Evolutionary conservation across 495 filamentous ascomycete genomes (phyloP), one percentile per base, ranked within the genome.

Genomic region (Hypoxylon intermedium): DNA sequence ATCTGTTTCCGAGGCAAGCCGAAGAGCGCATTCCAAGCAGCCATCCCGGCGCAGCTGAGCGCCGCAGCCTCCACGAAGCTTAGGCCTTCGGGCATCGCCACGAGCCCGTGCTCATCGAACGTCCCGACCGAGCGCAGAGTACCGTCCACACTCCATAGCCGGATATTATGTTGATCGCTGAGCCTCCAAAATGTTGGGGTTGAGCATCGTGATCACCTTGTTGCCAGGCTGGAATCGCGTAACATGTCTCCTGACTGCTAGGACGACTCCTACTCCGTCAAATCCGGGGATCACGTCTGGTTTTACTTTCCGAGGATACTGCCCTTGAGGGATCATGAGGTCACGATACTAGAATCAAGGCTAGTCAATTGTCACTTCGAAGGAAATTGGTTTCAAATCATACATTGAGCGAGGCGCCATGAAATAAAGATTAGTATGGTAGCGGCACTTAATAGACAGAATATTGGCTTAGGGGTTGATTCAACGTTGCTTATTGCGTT

Each of bases 241-340:
- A 68, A 88, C 86, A 24, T 79, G 76, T 12, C 78, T 69, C 31
- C 87, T 87, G 6, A 84, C 76, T 12, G 79, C 81, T 41, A 85
- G 68, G 33, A 91, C 81, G 15, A 77, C 79, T 36, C 86, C 87
- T 6, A 87, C 82, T 42, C 85, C 87, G 66, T 90, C 87, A 46
- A 86, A 89, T 43, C 74, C 79, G 0, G 87, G 85, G 1, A 89
- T 75, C 0, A 89, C 77, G 38, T 74, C 75, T 20, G 78, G 63
- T 2, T 65, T 75, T 12, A 77, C 48, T 2, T 77, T 66, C 67
- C 85, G 65, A 3, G 58, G 61, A 38, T 62, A 72, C 12, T 53
- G 38, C 15, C 56, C 51, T 30, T 26, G 77, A 1, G 84, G 74
- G 60, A 89, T 24, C 0, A 50, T 9, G 28, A 63, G 21, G 21